Evolutionary conservation across 176 grass and related monocot species (phyloP).

Genomic region (Oryza nivara): DNA sequence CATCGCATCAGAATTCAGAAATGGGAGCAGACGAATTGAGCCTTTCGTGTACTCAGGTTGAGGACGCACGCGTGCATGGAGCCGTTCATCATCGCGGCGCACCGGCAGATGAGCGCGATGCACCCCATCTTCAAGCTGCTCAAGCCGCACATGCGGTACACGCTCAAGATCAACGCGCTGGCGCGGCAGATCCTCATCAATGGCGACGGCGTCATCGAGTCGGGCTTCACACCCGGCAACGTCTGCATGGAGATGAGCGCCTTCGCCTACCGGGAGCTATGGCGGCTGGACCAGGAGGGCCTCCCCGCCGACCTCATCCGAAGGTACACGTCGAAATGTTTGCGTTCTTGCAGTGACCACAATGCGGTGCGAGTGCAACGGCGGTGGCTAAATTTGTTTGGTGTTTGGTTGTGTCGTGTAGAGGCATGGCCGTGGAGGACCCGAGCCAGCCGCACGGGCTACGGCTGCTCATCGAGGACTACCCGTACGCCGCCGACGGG

Average conservation of each 20-base stretch:
- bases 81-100: slow-evolving; percentile 83
- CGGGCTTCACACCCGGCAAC: slow-evolving; percentile 75
- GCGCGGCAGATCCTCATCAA: slow-evolving; percentile 95
- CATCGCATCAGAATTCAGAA: neutral
- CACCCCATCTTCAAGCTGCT: slow-evolving; percentile 94
- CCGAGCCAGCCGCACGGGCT: slow-evolving; percentile 68
- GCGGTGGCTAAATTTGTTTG: neutral
- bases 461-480: slow-evolving; percentile 84
- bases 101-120: slow-evolving; percentile 90
- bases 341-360: neutral
- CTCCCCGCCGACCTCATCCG: slow-evolving; percentile 90
- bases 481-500: slow-evolving; percentile 88
- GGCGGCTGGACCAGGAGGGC: slow-evolving; percentile 87
- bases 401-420: slow-evolving; percentile 28
- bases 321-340: slow-evolving; percentile 46
- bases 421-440: slow-evolving; percentile 95
- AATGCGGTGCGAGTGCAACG: neutral
- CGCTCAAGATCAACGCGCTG: slow-evolving; percentile 86
- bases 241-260: slow-evolving; percentile 83
- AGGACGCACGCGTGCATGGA: slow-evolving; percentile 91
- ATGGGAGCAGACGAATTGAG: neutral
- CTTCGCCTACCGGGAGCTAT: slow-evolving; percentile 61
- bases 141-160: slow-evolving; percentile 96
- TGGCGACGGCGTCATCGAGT: slow-evolving; percentile 93
- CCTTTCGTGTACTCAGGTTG: slow-evolving; percentile 47